Evolutionary conservation across 352 stramenopile species (phyloP), one percentile per base, ranked within the genome.

Genomic region (Pythium periplocum): DNA sequence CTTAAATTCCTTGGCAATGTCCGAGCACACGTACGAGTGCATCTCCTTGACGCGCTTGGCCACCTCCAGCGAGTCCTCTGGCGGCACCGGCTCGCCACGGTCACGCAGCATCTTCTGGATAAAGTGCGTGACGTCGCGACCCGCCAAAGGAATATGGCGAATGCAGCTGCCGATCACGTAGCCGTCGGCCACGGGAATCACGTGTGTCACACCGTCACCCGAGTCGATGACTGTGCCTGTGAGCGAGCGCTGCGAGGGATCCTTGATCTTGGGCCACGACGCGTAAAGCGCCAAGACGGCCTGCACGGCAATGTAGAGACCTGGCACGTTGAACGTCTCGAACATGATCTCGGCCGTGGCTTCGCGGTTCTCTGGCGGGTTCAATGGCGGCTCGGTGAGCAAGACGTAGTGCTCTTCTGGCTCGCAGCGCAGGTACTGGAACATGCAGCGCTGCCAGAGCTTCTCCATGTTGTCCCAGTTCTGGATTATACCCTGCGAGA

Each of bases 401-500:
- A 92, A 50, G 67, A 97, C 87, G 53, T 96, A 96, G 71, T 98
- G 92, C 57, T 98, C 92, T 62, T 97, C 90, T 0, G 92, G 92
- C 57, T 97, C 89, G 58, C 90, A 97, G 32, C 91, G 86, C 69
- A 98, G 81, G 68, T 97, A 87, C 72, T 97, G 85, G 67, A 97
- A 98, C 47, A 97, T 78, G 53, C 76, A 96, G 44, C 87, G 79
- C 64, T 98, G 90, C 87, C 88, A 98, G 35, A 98, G 60, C 59
- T 96, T 93, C 67, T 98, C 92, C 92, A 98, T 98, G 70, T 97
- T 90, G 69, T 98, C 87, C 92, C 92, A 98, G 69, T 98, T 96
- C 68, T 96, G 81, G 46, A 96, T 77, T 51, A 96, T 90, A n/a
- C 85, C 85, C 57, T 95, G 84, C 12, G 75, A 84, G 59, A 93